Percentiles rank a stretch among this genome's conserved stretches.
These are phyloP conservation scores for Hymenochaete sp. DNA, from an alignment of 1,284 basidiomycete species.

Conservation along the genomic window DNA sequence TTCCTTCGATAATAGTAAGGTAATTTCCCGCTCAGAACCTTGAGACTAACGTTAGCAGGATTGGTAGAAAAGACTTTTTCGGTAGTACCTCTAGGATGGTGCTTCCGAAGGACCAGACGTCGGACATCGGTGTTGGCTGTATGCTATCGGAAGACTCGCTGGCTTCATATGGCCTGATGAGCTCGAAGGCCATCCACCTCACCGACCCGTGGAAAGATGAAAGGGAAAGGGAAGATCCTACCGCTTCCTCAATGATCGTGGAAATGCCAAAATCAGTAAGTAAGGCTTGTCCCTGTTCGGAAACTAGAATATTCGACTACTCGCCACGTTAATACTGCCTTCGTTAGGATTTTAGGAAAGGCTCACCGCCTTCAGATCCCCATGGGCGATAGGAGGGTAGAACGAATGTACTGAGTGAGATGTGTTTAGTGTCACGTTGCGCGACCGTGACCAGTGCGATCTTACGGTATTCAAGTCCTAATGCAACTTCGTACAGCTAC, in stretches of 20 bases:
- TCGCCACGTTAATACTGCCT: neutral
- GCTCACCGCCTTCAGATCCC: constrained; percentile 16
- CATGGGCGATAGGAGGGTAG: constrained; percentile 15
- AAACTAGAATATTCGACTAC: constrained; percentile 15
- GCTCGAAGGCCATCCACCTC: constrained; percentile 17
- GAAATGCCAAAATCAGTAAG: constrained; percentile 18
- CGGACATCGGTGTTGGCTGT: constrained; percentile 9
- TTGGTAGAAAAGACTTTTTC: neutral
- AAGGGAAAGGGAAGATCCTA: neutral
- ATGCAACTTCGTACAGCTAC: constrained; percentile 15
- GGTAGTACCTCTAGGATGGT: constrained; percentile 10
- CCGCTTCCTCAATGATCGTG: constrained; percentile 10
- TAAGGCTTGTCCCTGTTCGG: constrained; percentile 13
- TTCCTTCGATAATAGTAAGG: constrained; percentile 15
- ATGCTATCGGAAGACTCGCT: neutral
- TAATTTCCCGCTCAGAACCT: constrained; percentile 15
- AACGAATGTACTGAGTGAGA: constrained; percentile 14
- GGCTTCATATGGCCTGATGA: constrained; percentile 2
- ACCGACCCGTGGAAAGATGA: constrained; percentile 16
- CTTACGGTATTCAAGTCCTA: constrained; percentile 14
- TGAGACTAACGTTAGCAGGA: neutral
- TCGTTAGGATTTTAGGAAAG: neutral
- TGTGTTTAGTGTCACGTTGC: neutral
- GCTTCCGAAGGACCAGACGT: constrained; percentile 16
- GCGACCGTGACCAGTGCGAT: neutral